Percentiles rank a stretch among this genome's conserved stretches.
These are phyloP conservation scores for Chaetomium fimeti DNA, from an alignment of 495 filamentous ascomycete species.

Conservation along the genomic window DNA sequence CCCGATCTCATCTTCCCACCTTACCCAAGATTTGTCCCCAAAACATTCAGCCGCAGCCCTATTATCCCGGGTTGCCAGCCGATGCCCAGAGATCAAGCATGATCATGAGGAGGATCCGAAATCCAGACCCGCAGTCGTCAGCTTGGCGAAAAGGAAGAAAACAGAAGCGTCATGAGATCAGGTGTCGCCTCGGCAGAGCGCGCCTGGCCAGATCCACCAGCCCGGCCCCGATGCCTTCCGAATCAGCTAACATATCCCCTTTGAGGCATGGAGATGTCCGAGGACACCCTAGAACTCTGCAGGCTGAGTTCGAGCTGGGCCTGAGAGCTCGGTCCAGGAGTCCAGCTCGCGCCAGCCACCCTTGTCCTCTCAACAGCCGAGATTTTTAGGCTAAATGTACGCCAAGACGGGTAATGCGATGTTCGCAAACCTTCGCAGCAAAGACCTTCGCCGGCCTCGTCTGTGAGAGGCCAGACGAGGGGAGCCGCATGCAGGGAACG, in stretches of 20 bases:
- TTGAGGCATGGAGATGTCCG: background rate
- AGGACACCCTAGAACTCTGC: too few species aligned
- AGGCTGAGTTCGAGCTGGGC: too few species aligned
- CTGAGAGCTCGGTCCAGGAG: background rate
- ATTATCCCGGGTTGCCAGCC: conserved; percentile 12
- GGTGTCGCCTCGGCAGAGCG: conserved; percentile 3
- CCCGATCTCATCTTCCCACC: conserved; percentile 13
- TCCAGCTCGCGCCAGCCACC: background rate
- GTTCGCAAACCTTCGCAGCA: conserved; percentile 16
- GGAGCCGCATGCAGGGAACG: conserved; percentile 17
- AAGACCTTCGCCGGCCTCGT: background rate
- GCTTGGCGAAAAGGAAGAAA: background rate
- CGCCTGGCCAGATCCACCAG: background rate
- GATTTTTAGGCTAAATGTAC: conserved; percentile 28
- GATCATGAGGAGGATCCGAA: background rate
- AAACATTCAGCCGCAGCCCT: conserved; percentile 19
- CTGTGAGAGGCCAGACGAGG: background rate
- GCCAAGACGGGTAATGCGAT: conserved; percentile 34
- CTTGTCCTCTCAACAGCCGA: conserved; percentile 8
- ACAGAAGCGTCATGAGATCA: background rate
- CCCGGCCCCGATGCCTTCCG: background rate
- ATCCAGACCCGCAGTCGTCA: background rate
- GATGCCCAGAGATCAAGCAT: background rate
- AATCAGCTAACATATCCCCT: conserved; percentile 7
- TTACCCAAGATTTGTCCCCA: conserved; percentile 19